Percentiles rank a stretch among this genome's conserved stretches.
Conservation (phyloP, 352 stramenopile species). For the Globisporangium heterothallicum region DNA sequence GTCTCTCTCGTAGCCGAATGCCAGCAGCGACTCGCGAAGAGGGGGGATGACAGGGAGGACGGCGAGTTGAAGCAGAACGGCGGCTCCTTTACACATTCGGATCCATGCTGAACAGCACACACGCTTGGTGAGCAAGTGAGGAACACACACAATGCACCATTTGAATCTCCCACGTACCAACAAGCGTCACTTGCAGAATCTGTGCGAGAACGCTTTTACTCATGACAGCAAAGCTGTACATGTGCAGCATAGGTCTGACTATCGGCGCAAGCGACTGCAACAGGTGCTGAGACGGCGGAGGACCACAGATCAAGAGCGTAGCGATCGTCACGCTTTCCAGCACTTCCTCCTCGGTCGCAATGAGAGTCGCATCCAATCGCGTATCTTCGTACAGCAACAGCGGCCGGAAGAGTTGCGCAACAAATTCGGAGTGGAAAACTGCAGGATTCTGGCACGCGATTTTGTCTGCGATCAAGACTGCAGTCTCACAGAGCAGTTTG, state of each 20-base stretch:
- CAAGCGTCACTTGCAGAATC: slow-evolving; percentile 41
- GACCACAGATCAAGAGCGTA: slow-evolving; percentile 59
- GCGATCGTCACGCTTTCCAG: slow-evolving; percentile 45
- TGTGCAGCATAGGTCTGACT: slow-evolving; percentile 58
- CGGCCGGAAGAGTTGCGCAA: slow-evolving; percentile 49
- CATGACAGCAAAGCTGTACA: slow-evolving; percentile 55
- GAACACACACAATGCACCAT: too few species aligned
- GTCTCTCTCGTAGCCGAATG: slow-evolving; percentile 25
- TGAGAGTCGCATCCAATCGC: slow-evolving; percentile 1
- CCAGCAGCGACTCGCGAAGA: slow-evolving; percentile 21
- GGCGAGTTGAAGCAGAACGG: slow-evolving; percentile 42
- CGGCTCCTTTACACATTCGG: slow-evolving; percentile 19
- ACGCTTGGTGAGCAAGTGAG: not conserved
- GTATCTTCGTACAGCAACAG: slow-evolving; percentile 58
- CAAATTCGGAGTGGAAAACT: slow-evolving; percentile 48
- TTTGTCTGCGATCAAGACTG: slow-evolving; percentile 54
- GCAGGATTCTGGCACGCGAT: slow-evolving; percentile 34
- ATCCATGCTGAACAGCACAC: slow-evolving; percentile 23
- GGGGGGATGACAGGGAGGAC: slow-evolving; percentile 49
- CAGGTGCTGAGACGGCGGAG: slow-evolving; percentile 48
- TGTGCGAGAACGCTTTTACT: slow-evolving; percentile 65
- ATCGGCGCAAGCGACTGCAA: slow-evolving; percentile 40
- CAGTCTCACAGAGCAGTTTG: slow-evolving; percentile 72
- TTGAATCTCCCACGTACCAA: slow-evolving; percentile 28
- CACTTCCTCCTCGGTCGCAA: slow-evolving; percentile 41